Evolutionary conservation across 2,329 filamentous ascomycete genomes (phyloP).

Genomic region (Hypoxylon rubiginosum): DNA sequence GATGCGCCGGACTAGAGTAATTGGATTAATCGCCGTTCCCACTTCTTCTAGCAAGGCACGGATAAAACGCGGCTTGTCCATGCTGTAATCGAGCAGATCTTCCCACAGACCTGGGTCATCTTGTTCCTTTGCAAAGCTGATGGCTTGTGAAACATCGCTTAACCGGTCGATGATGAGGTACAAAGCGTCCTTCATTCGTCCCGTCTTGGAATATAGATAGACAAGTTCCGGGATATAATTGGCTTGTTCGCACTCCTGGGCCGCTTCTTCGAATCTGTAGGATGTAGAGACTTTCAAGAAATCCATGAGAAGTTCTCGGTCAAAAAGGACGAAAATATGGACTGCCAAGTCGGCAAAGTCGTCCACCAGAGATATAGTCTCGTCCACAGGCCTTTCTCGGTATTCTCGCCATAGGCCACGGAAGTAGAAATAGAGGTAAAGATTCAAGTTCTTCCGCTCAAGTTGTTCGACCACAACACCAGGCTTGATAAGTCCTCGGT

Average conservation of each 20-base stretch:
- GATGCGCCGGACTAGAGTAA: conserved; percentile 89
- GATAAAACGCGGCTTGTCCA: conserved; percentile 98
- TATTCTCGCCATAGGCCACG: conserved; percentile 84
- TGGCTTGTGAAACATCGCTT: conserved; percentile 90
- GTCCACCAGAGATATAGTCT: conserved; percentile 80
- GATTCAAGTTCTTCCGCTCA: conserved; percentile 72
- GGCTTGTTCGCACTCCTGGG: conserved; percentile 81
- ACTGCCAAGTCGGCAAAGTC: conserved; percentile 89
- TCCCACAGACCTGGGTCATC: conserved; percentile 95
- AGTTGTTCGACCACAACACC: conserved; percentile 84
- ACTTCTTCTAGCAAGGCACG: conserved; percentile 92
- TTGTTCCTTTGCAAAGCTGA: conserved; percentile 93
- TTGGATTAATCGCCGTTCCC: conserved; percentile 92
- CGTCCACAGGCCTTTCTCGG: conserved; percentile 68
- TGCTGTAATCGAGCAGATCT: conserved; percentile 92
- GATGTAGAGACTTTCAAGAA: conserved; percentile 87
- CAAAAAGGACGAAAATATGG: conserved; percentile 86
- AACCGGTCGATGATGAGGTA: conserved; percentile 95
- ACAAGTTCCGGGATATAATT: conserved; percentile 94
- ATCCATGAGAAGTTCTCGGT: conserved; percentile 84
- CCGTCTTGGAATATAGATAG: conserved; percentile 93
- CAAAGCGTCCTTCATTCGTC: conserved; percentile 90
- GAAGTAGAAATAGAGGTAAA: conserved; percentile 94
- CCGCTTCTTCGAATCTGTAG: conserved; percentile 88
- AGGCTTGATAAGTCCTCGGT: conserved; percentile 86